These are phyloP conservation scores for Avena insularis DNA, from an alignment of 176 grass and related monocot genomes.

Conservation along the genomic window DNA sequence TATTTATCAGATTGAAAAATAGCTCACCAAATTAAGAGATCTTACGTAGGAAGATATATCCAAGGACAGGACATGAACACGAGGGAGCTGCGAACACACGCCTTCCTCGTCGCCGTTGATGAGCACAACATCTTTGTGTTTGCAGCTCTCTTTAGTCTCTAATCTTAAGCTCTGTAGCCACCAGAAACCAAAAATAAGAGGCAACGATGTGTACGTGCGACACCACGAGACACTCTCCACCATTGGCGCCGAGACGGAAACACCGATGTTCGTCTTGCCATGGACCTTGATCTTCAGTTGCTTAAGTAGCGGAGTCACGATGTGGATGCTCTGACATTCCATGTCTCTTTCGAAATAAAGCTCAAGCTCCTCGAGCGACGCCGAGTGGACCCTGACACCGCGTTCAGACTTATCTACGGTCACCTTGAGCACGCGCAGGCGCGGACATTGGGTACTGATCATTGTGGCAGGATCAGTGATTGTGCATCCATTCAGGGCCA, in stretches of 20 bases:
- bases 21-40: background rate
- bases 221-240: background rate
- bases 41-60: background rate
- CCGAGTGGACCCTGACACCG: background rate
- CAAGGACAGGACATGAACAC: background rate
- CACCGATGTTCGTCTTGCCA: background rate
- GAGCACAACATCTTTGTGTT: background rate
- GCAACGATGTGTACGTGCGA: background rate
- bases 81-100: background rate
- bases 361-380: background rate
- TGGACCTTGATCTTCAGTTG: background rate
- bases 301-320: background rate
- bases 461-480: background rate
- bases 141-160: background rate
- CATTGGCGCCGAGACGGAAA: background rate
- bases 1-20: background rate
- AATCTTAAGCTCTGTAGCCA: background rate
- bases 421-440: background rate
- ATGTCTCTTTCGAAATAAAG: background rate
- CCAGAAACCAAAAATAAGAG: background rate
- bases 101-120: background rate
- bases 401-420: background rate
- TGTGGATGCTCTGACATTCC: background rate
- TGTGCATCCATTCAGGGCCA: background rate
- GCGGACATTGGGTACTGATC: background rate